Base-by-base conservation (phyloP, 169 alveolate genomes). In the Cryptosporidium sp. region DNA sequence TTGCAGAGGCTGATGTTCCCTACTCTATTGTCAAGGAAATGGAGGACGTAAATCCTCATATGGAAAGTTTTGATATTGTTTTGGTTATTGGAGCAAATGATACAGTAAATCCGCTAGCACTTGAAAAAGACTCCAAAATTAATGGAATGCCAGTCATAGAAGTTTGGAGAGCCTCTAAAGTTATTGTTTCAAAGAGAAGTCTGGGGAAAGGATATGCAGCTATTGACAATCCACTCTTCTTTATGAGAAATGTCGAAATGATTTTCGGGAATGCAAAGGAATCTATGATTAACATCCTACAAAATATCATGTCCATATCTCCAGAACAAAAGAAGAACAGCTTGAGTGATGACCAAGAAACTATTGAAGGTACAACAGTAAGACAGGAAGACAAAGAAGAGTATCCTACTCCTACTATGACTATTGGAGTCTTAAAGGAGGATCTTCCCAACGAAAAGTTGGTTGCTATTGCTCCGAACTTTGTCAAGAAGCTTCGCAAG, bases 91-190 rank as follows among this genome's bases (percentile, higher is more conserved):
- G 99, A 59, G 99, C 99, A 70, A 97, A 97, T 89, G 99, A 97
- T 91, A 97, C 95, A 86, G 98, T 96, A 61, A 97, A 97, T 91
- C 97, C 98, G 10, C 95, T 97, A 37, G 97, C 98, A n/a, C 86
- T 93, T 67, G 97, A 94, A 69, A 96, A 92, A 65, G 94, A 96
- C n/a, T 86, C 95, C 58, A 96, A 96, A 84, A 96, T 97, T 41
- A 94, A 95, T 67, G 99, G 99, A 61, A 97, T 97, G 99, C 99
- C 99, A 1, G 98, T 97, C 67, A 93, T 97, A 37, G 97, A 96
- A 86, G 98, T 94, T 37, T 97, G 99, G 99, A 94, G 95, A 74
- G 97, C 97, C 48, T 95, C 95, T 62, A 92, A 92, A 70, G 94
- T 93, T 21, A 94, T 97, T 58, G 96, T 95, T 58, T 91, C 96